A percentile compares a stretch with the other conserved stretches of the same genome.
Conservation (phyloP, 2,329 filamentous ascomycete genomes). For the Penicillium thymicola region DNA sequence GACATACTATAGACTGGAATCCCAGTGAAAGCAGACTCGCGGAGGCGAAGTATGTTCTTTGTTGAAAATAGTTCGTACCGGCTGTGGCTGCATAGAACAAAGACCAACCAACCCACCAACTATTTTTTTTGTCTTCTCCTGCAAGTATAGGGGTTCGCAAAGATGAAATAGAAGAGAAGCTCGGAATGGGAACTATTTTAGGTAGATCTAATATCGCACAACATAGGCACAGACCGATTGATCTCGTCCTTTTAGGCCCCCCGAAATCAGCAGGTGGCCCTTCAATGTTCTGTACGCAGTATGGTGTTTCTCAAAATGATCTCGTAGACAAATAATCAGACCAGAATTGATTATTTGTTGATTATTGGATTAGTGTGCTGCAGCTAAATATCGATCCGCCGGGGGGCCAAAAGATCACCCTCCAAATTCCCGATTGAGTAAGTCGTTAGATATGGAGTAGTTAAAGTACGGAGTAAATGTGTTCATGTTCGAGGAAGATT, state of each 20-base stretch:
- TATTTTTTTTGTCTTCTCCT: neutral
- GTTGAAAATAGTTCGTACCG: neutral
- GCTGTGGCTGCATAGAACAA: conserved; percentile 3
- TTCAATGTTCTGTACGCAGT: neutral
- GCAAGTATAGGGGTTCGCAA: neutral
- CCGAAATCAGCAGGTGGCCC: conserved; percentile 5
- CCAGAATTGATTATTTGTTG: neutral
- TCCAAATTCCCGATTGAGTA: neutral
- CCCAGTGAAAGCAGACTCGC: neutral
- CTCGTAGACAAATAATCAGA: neutral
- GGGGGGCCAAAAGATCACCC: neutral
- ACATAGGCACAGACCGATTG: neutral
- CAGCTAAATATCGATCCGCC: neutral
- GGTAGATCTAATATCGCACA: neutral
- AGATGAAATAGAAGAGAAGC: neutral
- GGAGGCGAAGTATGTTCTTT: conserved; percentile 1
- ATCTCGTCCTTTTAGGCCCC: neutral
- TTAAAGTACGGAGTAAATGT: neutral
- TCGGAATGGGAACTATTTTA: neutral
- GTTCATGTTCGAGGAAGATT: neutral
- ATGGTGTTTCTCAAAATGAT: neutral
- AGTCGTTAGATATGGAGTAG: neutral
- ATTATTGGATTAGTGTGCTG: neutral
- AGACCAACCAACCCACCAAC: neutral
- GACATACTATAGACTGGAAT: neutral